Evolutionary conservation across 805 yeast genomes (phyloP), one percentile per base, ranked within the genome.

Genomic region (Nakazawaea wickerhamii): DNA sequence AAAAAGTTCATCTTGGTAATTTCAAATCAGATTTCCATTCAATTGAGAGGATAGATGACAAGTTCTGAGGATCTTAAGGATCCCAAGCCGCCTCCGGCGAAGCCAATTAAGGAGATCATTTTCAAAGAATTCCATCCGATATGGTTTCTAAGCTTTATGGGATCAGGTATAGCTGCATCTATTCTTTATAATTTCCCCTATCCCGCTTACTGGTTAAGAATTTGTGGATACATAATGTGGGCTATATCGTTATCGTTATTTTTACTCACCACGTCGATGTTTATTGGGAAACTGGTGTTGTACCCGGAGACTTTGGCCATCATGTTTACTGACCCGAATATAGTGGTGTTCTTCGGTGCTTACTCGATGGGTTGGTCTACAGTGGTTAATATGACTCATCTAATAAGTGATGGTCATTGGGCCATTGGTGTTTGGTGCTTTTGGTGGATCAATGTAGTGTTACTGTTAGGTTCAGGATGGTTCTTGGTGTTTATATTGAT

Each of bases 91-190:
- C 27, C 27, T 9, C 27, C 27, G 13, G 13, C 27, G 27, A 38
- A 31, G 17, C 33, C 36, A 5, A 30, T 19, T 11, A 32, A 33
- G 13, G 43, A 34, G 30, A 17, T 35, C 4, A 9, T 55, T 1
- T 48, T 58, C 31, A 37, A 48, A n/a, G 47, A 50, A 18, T 69
- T 70, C 48, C 63, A 65, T 28, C 84, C 87, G 1, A 67, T 68
- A 6, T 81, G 80, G 71, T 87, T 81, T 61, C 81, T 84, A 20
- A 68, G 78, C 38, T 74, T 80, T n/a, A 89, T 89, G 96, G 96
- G 95, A 2, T 73, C 82, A 3, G 95, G 96, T 1, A 84, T 88
- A 30, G 65, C 86, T 1, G 65, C 85, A 4, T 57, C 74, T 30
- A 63, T 86, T 4, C 65, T 89, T 28, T 73, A 77, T 57, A 58